Percentiles rank a stretch among this genome's conserved stretches.
Conservation (phyloP, 2,329 filamentous ascomycete species). For the Macrophomina tecta region DNA sequence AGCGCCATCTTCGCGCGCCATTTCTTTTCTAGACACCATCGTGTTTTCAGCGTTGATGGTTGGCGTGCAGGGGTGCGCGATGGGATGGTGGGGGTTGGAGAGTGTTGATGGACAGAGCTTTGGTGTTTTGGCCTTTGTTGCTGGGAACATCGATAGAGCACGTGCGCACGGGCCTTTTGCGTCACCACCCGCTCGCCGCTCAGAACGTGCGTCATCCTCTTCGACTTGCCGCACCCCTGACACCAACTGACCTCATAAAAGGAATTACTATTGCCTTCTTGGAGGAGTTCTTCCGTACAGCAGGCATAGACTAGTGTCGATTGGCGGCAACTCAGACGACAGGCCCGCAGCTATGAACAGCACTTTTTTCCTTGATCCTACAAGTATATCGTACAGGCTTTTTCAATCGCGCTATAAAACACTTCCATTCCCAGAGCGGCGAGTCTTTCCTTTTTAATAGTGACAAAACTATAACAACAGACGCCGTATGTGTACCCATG, state of each 20-base stretch:
- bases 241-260: not conserved
- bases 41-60: not conserved
- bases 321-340: not conserved
- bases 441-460: constrained; percentile 24
- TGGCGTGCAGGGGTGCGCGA: constrained; percentile 14
- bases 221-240: not conserved
- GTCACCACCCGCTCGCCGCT: constrained; percentile 5
- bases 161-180: constrained; percentile 18
- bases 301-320: no score
- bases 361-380: constrained; percentile 4
- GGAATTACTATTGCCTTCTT: no score
- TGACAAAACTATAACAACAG: constrained; percentile 9
- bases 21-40: constrained; percentile 18
- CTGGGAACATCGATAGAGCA: not conserved
- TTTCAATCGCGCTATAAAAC: not conserved
- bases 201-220: not conserved
- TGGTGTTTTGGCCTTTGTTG: constrained; percentile 24
- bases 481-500: constrained; percentile 26
- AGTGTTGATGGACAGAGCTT: constrained; percentile 25
- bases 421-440: constrained; percentile 19
- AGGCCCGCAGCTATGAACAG: not conserved
- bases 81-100: not conserved
- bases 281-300: no score
- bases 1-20: constrained; percentile 21
- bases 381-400: constrained; percentile 20